Base-by-base conservation (phyloP, 1,284 basidiomycete species). In the Singerocomus inundabilis region DNA sequence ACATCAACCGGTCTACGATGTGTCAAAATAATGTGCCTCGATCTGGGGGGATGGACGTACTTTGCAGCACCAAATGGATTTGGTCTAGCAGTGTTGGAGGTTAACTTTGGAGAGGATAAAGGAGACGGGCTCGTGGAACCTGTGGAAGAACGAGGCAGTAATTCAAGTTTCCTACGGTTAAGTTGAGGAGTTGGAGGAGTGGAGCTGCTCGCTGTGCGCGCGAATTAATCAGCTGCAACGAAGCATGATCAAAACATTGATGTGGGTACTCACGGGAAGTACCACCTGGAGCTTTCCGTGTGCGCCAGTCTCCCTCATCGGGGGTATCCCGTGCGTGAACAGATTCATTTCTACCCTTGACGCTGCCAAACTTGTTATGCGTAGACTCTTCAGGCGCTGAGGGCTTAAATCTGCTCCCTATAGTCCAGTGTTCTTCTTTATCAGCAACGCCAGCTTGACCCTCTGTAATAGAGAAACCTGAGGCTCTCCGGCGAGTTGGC, bases 31-130 rank as follows among this genome's bases (percentile, higher is more conserved):
- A 38, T 36, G 37, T 44, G 30, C 43, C 48, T 28, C 33, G 16
- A 46, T 42, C 48, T 6, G 33, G 25, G 49, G 15, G 47, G 44
- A 37, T 46, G 31, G 25, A 66, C 80, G 53, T 61, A 90, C 87
- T 73, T 85, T 35, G 96, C 96, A 45, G 80, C 78, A 49, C 96
- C 96, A 66, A 98, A 98, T 2, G 95, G 93, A 64, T 81, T 91
- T 44, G 77, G 69, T 52, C 71, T 66, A 38, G 70, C 54, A 33
- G 76, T 70, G 15, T 78, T 68, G 25, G 68, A 63, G 5, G 74
- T 72, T 58, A 87, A 78, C 67, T 86, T 88, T 5, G 88, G 84
- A 6, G 88, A 87, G 1, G 88, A 82, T 34, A 93, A 70, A 4
- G 90, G 87, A 25, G 83, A 87, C 15, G 85, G 77, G 25, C 76